Evolutionary conservation across 1,284 basidiomycete species (phyloP), one percentile per base, ranked within the genome.

Genomic region (Volvariella volvacea): DNA sequence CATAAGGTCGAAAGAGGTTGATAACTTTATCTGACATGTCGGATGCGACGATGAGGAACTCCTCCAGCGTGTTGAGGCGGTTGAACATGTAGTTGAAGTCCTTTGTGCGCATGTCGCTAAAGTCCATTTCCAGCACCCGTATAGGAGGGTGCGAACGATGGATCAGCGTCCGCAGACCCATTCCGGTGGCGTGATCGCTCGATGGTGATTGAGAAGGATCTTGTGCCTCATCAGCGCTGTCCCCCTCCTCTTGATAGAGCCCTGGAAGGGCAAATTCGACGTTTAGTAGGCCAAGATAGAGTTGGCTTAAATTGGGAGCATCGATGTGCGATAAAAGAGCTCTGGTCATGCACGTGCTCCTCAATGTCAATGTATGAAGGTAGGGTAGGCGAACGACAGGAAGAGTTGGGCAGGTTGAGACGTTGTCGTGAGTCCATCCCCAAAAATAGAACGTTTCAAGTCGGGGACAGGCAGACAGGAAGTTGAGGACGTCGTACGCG

Each of bases 21-120:
- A 87, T 66, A 47, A 87, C 85, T 38, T 66, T 74, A 62, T 88
- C 71, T 21, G 81, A 82, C 84, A 88, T 83, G 58, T 88, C 85
- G 7, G 81, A 85, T 15, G 80, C 85, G 48, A 80, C 77, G 53
- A 88, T 85, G 42, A 72, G 67, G 57, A 88, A 88, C 42, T 76
- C 72, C 53, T 74, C 71, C 41, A 88, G 64, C 22, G 58, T 46
- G 0, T 57, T 54, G 15, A 85, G 63, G 32, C 68, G 64, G 47
- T 76, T 72, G 50, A 88, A 88, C 38, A 78, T 64, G 66, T 77
- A 84, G 30, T 55, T 56, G 56, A 88, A 88, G 57, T 88, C 84
- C 61, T 86, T 87, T 39, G 83, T 86, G 34, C 84, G 77, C 74
- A 86, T 78, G 60, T 87, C 85, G 40, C 79, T 80, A 51, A 80